A percentile compares a stretch with the other conserved stretches of the same genome.
These are phyloP conservation scores for Bromus sterilis DNA, from an alignment of 176 grass and related monocot species.

Conservation along the genomic window DNA sequence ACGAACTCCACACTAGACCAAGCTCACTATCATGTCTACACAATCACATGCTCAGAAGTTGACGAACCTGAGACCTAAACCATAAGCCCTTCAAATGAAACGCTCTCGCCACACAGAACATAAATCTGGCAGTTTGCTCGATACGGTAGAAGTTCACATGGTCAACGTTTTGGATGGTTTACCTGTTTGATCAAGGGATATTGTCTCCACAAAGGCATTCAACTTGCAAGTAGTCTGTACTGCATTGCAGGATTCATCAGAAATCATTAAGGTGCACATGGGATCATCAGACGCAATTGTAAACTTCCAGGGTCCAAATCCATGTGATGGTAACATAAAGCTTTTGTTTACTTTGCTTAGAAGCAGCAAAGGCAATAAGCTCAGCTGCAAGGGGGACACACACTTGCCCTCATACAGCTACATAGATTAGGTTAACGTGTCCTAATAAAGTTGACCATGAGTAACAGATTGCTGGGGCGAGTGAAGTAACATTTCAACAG, in stretches of 20 bases:
- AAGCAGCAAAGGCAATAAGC: conserved; percentile 5
- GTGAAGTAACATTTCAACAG: conserved; percentile 4
- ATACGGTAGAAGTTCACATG: neutral
- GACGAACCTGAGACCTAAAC: neutral
- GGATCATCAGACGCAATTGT: neutral
- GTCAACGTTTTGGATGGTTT: neutral
- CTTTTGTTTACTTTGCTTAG: conserved; percentile 18
- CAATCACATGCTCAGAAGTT: neutral
- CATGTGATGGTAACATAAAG: conserved; percentile 16
- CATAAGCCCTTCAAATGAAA: neutral
- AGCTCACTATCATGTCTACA: neutral
- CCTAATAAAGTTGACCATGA: neutral
- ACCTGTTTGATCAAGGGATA: neutral
- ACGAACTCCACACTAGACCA: neutral
- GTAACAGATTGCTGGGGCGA: neutral
- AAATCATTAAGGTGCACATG: neutral
- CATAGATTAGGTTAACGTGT: conserved; percentile 18
- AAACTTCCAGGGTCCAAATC: neutral
- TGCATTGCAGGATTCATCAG: neutral
- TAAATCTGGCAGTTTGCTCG: neutral
- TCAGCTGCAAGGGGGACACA: neutral
- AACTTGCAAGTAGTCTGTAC: neutral
- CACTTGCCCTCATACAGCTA: neutral
- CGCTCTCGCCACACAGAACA: neutral
- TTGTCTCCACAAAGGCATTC: neutral